These are phyloP conservation scores for Lentinula sp. DNA, from an alignment of 768 basidiomycete species.

Conservation along the genomic window DNA sequence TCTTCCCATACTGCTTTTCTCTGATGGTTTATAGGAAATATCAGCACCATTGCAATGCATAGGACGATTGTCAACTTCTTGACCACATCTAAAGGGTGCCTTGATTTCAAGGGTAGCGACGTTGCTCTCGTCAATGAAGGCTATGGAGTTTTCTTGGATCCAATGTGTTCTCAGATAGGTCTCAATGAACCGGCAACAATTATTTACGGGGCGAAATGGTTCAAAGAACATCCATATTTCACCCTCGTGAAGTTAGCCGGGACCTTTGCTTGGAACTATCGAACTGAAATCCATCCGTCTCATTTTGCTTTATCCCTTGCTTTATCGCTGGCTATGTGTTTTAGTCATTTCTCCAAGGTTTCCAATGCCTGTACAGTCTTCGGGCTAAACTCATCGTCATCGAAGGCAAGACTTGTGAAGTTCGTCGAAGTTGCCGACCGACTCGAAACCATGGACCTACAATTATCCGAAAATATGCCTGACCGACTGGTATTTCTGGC, in stretches of 20 bases:
- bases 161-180: not conserved
- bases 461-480: not conserved
- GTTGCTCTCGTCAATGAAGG: not conserved
- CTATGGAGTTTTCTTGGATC: not conserved
- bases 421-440: not conserved
- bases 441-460: not conserved
- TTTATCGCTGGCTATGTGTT: not conserved
- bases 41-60: not conserved
- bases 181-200: not conserved
- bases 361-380: too few species aligned
- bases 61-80: not conserved
- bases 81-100: not conserved
- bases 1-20: too few species aligned
- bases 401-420: not conserved
- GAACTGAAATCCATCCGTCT: not conserved
- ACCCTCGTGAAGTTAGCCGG: not conserved
- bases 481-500: not conserved
- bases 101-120: not conserved
- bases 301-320: not conserved
- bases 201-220: not conserved
- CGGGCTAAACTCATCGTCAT: too few species aligned
- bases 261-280: not conserved
- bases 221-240: not conserved
- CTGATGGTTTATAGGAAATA: too few species aligned
- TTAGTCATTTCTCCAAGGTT: not conserved